Conservation (phyloP, 345 rosid species). For the Heritiera littoralis region DNA sequence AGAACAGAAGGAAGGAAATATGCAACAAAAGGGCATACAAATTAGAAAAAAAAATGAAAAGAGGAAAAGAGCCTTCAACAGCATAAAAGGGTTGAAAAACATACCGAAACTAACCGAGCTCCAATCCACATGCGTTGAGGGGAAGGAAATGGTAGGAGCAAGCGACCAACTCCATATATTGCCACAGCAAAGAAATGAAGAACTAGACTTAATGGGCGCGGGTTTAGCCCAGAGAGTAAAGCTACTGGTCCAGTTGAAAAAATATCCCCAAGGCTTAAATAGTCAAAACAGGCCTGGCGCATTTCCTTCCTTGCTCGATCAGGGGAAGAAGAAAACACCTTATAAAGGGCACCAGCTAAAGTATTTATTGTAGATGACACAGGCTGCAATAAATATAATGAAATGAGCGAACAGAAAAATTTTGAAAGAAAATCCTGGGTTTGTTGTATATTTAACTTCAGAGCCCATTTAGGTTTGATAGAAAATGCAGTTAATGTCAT, state of each 20-base stretch:
- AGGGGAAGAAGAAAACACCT: slow-evolving; percentile 47
- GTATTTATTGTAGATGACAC: slow-evolving; percentile 60
- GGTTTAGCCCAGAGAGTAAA: slow-evolving; percentile 56
- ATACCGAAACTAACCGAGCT: slow-evolving; percentile 45
- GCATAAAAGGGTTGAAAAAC: background rate
- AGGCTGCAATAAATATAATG: slow-evolving; percentile 33
- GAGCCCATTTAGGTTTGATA: background rate
- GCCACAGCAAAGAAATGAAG: slow-evolving; percentile 61
- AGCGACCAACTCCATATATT: slow-evolving; percentile 50
- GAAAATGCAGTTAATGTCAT: background rate
- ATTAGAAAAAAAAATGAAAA: background rate
- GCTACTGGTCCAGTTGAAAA: slow-evolving; percentile 51
- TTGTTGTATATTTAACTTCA: background rate
- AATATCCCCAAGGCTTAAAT: slow-evolving; percentile 53
- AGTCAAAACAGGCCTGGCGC: slow-evolving; percentile 59
- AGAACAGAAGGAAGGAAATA: background rate
- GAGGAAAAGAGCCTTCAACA: background rate
- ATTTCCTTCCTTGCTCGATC: slow-evolving; percentile 56
- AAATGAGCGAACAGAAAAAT: background rate
- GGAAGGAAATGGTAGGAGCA: slow-evolving; percentile 53
- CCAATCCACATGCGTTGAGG: slow-evolving; percentile 48
- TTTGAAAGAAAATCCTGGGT: background rate
- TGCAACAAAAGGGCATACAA: background rate
- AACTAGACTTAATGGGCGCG: slow-evolving; percentile 46
- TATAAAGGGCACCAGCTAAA: slow-evolving; percentile 53